These are phyloP conservation scores for Dioscorea alata DNA, from an alignment of 106 monocot genomes.

Conservation along the genomic window DNA sequence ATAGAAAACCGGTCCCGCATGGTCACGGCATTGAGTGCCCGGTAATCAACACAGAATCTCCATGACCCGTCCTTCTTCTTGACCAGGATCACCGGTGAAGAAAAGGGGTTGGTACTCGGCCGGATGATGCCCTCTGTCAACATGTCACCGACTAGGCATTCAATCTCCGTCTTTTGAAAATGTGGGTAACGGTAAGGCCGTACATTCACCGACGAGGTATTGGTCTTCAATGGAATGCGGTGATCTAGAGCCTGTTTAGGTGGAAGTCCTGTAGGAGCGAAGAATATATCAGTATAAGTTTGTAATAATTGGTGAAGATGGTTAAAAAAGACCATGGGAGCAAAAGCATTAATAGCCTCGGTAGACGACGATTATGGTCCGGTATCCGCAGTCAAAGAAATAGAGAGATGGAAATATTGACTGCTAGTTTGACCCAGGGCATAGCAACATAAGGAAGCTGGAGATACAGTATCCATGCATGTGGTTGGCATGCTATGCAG, in stretches of 20 bases:
- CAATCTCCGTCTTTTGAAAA: background rate
- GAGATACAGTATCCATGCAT: too few species aligned
- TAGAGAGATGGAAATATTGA: too few species aligned
- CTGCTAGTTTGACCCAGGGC: too few species aligned
- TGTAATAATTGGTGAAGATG: too few species aligned
- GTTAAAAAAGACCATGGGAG: too few species aligned
- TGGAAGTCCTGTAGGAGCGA: background rate
- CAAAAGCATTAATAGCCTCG: too few species aligned
- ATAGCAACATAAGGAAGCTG: too few species aligned
- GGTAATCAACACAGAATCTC: constrained; percentile 1
- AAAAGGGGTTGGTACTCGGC: background rate
- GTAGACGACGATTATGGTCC: too few species aligned
- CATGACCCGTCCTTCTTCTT: constrained; percentile 1
- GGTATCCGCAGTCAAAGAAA: too few species aligned
- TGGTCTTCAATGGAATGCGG: background rate
- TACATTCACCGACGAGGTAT: too few species aligned
- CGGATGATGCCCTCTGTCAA: background rate
- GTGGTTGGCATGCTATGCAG: too few species aligned
- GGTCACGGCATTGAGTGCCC: background rate
- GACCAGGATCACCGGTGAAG: background rate
- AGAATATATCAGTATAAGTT: too few species aligned
- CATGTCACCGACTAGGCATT: background rate
- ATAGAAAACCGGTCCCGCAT: background rate
- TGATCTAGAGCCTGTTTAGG: background rate
- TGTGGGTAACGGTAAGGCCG: background rate